phyloP scores from a whole-genome alignment of 306 rosid genomes.

The Prinsepia uniflora region DNA sequence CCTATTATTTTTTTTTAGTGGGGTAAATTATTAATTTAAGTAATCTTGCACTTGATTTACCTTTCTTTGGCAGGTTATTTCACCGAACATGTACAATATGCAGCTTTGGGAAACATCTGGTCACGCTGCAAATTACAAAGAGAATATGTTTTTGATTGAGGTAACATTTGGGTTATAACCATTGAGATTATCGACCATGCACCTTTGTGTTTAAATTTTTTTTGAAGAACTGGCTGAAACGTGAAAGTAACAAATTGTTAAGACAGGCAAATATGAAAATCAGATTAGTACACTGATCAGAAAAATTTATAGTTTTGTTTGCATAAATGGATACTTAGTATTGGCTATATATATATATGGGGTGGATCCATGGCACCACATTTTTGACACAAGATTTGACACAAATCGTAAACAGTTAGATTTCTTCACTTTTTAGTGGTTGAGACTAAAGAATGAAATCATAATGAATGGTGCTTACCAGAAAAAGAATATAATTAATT shows the following conservation, averaged over 20 bases:
- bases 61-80: slow-evolving; percentile 61
- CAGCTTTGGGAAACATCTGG: slow-evolving; percentile 95
- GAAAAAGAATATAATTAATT: too few relatives aligned
- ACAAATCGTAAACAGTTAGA: too few relatives aligned
- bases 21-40: not conserved
- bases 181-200: not conserved
- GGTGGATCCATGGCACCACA: too few relatives aligned
- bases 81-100: slow-evolving; percentile 94
- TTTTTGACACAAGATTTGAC: too few relatives aligned
- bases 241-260: not conserved
- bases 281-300: not conserved
- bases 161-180: slow-evolving; percentile 31
- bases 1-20: not conserved
- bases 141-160: slow-evolving; percentile 90
- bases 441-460: too few relatives aligned
- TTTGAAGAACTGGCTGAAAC: too few relatives aligned
- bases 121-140: slow-evolving; percentile 90
- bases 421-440: too few relatives aligned
- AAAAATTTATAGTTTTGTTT: not conserved
- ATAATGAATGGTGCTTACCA: too few relatives aligned
- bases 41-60: slow-evolving; percentile 19
- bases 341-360: not conserved
- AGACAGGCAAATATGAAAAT: not conserved
- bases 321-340: not conserved
- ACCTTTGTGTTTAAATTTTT: not conserved